Base-by-base conservation (phyloP, 2,329 filamentous ascomycete species). In the Knufia petricola region DNA sequence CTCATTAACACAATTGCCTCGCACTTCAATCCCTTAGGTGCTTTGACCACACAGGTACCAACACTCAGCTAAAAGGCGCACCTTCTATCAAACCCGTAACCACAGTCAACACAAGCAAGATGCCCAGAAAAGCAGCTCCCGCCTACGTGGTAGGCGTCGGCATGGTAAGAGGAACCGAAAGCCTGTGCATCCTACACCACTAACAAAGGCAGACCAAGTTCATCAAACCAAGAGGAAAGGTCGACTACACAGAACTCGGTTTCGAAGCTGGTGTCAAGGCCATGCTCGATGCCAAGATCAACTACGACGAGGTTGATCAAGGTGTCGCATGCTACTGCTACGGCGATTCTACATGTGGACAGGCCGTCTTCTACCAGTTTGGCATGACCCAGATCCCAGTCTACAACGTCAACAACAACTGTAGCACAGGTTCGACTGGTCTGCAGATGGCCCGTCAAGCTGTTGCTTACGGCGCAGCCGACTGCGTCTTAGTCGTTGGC, bases 391-490 rank as follows among this genome's bases (percentile, higher is more conserved):
- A 84, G 62, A 95, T 96, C 60, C 90, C 90, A 61, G 87, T 96
- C 64, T 89, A 94, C 75, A 96, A 96, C 63, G 87, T 95, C 63
- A 96, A 95, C 78, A 96, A 96, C 76, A 95, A 95, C 74, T 96
- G 90, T 75, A 87, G 86, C 3, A 96, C 90, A 0, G 92, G 90
- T n/a, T 88, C 84, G 3, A 95, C 90, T 0, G 92, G 90, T 7
- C 72, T 96, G 50, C 82, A 82, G 63, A 84, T 96, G 77, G 92
- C 78, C 1, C 76, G 88, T 28, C 87, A 82, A 46, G 76, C 94
- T 64, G 82, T 95, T 59, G 75, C 80, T 4, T 77, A 85, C 59
- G 89, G 89, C 28, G 85, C 79, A 12, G 85, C 87, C 1, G 86
- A 95, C 67, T 94, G 87, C 63, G 81, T 95, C 17, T 72, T 96